A percentile compares a stretch with the other conserved stretches of the same genome.
Evolutionary conservation across 164 flowering plant genomes (phyloP).

Genomic region (Liquidambar formosana): DNA sequence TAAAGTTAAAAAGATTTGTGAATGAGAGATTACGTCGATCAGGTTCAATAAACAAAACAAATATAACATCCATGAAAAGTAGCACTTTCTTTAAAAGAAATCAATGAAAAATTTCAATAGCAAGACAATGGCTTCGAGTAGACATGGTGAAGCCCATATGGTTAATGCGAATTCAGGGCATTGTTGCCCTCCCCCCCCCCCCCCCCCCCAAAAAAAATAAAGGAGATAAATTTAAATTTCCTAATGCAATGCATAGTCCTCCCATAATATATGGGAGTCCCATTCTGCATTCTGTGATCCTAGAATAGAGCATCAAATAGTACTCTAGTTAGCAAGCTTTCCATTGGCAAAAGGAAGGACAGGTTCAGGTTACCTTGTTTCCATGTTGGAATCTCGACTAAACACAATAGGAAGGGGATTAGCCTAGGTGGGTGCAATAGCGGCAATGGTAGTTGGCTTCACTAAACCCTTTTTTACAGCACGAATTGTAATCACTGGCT

Average conservation of each 20-base stretch:
- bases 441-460: slow-evolving; percentile 82
- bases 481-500: slow-evolving; percentile 71
- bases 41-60: not conserved
- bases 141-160: not conserved
- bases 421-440: slow-evolving; percentile 98
- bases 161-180: no score
- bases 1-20: not conserved
- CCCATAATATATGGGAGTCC: no score
- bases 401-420: slow-evolving; percentile 98
- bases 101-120: not conserved
- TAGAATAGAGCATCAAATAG: not conserved
- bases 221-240: no score
- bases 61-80: not conserved
- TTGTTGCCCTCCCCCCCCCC: no score
- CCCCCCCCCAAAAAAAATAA: not conserved
- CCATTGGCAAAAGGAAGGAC: not conserved
- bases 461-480: slow-evolving; percentile 73
- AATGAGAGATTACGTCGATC: not conserved
- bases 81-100: not conserved
- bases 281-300: not conserved
- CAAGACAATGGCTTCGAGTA: not conserved
- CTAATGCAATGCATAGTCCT: not conserved
- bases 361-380: slow-evolving; percentile 59
- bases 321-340: not conserved
- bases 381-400: slow-evolving; percentile 88